Conservation (phyloP, 768 basidiomycete species). For the Russula sp. region DNA sequence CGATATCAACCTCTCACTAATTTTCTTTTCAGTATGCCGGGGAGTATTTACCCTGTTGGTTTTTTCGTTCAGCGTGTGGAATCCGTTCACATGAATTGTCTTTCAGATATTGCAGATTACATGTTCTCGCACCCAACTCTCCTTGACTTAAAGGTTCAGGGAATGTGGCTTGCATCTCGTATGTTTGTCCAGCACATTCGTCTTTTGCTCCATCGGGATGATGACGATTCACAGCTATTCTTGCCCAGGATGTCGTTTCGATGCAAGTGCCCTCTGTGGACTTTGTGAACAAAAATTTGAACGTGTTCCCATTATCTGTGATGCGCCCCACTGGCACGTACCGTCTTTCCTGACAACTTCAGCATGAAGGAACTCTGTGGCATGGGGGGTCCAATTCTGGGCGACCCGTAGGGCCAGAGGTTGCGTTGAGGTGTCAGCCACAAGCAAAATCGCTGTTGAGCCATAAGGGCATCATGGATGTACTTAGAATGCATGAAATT, state of each 20-base stretch:
- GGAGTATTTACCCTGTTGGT: constrained; percentile 26
- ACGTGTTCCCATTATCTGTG: constrained; percentile 22
- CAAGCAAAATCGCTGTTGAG: no score
- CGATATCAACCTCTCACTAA: not conserved
- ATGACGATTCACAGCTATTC: not conserved
- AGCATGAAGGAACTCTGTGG: no score
- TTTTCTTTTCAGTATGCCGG: constrained; percentile 22
- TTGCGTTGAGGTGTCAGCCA: no score
- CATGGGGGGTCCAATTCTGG: no score
- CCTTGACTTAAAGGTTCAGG: constrained; percentile 21
- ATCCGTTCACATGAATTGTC: not conserved
- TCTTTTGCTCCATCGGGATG: not conserved
- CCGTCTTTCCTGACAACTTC: no score
- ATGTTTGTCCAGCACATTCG: not conserved
- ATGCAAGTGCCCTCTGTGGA: constrained; percentile 4
- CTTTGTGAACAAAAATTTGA: constrained; percentile 21
- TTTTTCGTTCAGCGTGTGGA: not conserved
- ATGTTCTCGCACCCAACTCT: constrained; percentile 19
- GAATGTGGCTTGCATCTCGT: constrained; percentile 29
- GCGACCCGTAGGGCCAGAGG: no score
- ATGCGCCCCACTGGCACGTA: no score
- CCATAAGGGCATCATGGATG: no score
- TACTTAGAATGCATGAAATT: no score
- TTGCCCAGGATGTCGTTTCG: not conserved
- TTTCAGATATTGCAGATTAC: constrained; percentile 28